Evolutionary conservation across 108 stramenopile genomes (phyloP).

Genomic region (Nannochloropsis salina): DNA sequence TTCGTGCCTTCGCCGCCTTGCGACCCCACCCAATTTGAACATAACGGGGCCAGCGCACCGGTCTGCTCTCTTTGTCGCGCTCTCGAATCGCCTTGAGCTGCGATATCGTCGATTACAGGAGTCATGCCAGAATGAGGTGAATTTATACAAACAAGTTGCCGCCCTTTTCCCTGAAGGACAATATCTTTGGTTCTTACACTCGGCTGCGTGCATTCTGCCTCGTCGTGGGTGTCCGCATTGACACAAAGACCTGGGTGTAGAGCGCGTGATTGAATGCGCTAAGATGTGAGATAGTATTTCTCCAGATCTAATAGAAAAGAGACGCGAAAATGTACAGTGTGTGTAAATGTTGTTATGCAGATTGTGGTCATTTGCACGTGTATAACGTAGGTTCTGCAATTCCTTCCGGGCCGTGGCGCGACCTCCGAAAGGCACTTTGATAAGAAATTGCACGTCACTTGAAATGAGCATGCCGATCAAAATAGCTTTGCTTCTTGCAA

Average conservation of each 20-base stretch:
- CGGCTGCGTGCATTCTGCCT: background rate
- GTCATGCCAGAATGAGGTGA: too few species aligned
- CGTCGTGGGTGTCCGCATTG: conserved; percentile 19
- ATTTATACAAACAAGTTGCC: too few species aligned
- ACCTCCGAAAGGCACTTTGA: background rate
- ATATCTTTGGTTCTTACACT: background rate
- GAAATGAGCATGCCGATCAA: background rate
- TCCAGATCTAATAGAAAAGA: background rate
- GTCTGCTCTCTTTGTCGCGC: too few species aligned
- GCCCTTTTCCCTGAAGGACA: too few species aligned
- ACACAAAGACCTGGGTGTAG: background rate
- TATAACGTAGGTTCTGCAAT: background rate
- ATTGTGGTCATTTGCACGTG: background rate
- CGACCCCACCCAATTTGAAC: background rate
- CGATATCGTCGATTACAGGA: too few species aligned
- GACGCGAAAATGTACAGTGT: background rate
- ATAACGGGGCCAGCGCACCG: too few species aligned
- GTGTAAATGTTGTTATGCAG: background rate
- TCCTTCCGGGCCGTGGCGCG: too few species aligned
- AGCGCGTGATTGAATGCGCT: background rate
- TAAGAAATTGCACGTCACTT: background rate
- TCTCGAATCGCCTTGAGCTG: too few species aligned
- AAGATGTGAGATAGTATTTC: background rate
- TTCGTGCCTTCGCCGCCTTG: background rate
- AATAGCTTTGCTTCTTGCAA: background rate